Percentiles rank a stretch among this genome's conserved stretches.
phyloP scores from a whole-genome alignment of 2,329 filamentous ascomycete species.

The Aspergillus sp. region DNA sequence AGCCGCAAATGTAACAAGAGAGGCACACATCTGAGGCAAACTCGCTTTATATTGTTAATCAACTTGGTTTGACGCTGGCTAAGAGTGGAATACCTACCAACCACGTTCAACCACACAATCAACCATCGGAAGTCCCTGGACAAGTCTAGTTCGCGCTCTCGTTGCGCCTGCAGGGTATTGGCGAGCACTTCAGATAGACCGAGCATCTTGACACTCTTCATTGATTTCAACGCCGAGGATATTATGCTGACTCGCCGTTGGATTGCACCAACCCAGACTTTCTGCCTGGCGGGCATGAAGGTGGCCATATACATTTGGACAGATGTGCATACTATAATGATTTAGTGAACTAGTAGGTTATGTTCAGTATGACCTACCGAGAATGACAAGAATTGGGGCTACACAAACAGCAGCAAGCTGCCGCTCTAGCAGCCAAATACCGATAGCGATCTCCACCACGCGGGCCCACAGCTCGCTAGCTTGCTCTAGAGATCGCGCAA shows the following conservation, averaged over 20 bases:
- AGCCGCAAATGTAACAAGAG: constrained; percentile 3
- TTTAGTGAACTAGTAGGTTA: too few species aligned
- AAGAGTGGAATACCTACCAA: background rate
- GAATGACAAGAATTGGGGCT: background rate
- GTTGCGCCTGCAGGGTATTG: background rate
- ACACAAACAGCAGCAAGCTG: constrained; percentile 10
- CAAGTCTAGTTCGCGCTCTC: background rate
- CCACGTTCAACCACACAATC: constrained; percentile 8
- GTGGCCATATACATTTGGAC: constrained; percentile 6
- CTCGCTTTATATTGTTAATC: background rate
- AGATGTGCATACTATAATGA: background rate
- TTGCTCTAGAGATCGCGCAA: constrained; percentile 2
- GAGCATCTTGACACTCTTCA: constrained; percentile 9
- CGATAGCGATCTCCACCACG: constrained; percentile 9
- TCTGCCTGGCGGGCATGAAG: constrained; percentile 2
- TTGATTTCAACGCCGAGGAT: constrained; percentile 3
- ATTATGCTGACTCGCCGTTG: background rate
- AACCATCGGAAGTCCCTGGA: constrained; percentile 1
- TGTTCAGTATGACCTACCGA: too few species aligned
- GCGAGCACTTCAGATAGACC: background rate
- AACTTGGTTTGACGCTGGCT: too few species aligned
- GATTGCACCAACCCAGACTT: constrained; percentile 1
- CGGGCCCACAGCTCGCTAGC: constrained; percentile 5
- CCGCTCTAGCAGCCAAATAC: constrained; percentile 5
- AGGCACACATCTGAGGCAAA: constrained; percentile 7